phyloP scores from a whole-genome alignment of 345 rosid genomes.

The Psidium guajava region DNA sequence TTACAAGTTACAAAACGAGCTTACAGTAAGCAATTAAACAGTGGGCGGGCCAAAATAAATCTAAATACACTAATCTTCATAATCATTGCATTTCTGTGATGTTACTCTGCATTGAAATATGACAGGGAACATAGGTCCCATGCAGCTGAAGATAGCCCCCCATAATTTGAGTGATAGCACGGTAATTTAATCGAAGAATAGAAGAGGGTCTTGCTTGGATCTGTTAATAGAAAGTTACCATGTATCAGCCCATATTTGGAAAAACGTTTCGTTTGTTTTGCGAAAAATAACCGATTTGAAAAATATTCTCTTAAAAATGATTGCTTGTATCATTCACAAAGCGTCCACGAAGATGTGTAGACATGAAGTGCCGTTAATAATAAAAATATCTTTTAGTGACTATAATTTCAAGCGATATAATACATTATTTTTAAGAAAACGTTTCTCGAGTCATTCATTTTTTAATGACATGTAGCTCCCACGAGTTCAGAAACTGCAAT shows the following conservation, averaged over 20 bases:
- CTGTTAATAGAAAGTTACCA: not conserved
- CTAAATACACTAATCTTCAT: not conserved
- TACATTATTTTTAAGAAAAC: too few relatives aligned
- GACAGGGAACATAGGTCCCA: not conserved
- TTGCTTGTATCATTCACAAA: too few relatives aligned
- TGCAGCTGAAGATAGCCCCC: not conserved
- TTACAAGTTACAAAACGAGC: not conserved
- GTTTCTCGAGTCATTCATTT: too few relatives aligned
- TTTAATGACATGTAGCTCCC: too few relatives aligned
- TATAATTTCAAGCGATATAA: too few relatives aligned
- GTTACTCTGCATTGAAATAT: not conserved
- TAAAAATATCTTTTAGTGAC: too few relatives aligned
- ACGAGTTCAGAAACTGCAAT: not conserved
- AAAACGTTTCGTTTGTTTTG: not conserved
- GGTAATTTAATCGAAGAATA: not conserved
- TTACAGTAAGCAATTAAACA: not conserved
- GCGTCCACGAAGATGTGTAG: too few relatives aligned
- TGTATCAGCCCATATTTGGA: not conserved
- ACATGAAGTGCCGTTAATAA: too few relatives aligned
- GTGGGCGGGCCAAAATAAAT: not conserved
- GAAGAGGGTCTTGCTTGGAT: not conserved
- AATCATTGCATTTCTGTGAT: not conserved
- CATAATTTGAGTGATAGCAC: not conserved
- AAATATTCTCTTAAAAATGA: too few relatives aligned
- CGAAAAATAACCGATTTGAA: too few relatives aligned